A percentile compares a stretch with the other conserved stretches of the same genome.
Evolutionary conservation across 768 basidiomycete species (phyloP).

Genomic region (Macrocybe gigantea): DNA sequence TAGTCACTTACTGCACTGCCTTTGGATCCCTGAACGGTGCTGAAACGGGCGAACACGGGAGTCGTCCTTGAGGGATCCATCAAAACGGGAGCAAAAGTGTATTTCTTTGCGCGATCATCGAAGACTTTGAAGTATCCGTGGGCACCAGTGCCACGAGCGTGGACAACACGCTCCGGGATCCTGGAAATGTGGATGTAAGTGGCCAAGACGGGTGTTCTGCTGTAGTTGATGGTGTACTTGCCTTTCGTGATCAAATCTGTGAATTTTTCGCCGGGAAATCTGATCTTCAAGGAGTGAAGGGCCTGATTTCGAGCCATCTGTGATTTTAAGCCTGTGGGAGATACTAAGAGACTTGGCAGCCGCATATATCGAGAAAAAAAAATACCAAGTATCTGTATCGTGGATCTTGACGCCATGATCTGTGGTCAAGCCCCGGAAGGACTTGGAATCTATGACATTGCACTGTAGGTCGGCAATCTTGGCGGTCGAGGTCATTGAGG

Average conservation of each 20-base stretch:
- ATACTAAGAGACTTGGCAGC: neutral
- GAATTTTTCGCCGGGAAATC: constrained; percentile 68
- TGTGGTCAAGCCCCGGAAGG: constrained; percentile 39
- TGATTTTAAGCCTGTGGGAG: constrained; percentile 45
- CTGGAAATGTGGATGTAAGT: neutral
- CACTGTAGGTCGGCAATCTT: constrained; percentile 28
- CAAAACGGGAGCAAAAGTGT: constrained; percentile 64
- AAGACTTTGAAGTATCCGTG: constrained; percentile 80
- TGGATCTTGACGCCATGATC: constrained; percentile 55
- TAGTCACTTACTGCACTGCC: constrained; percentile 66
- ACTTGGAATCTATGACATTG: constrained; percentile 24
- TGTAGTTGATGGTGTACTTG: no score
- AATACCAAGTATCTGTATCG: constrained; percentile 64
- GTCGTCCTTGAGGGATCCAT: constrained; percentile 70
- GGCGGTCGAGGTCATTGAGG: constrained; percentile 18
- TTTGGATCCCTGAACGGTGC: constrained; percentile 75
- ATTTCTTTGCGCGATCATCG: constrained; percentile 62
- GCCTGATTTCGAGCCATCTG: constrained; percentile 44
- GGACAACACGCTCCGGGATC: constrained; percentile 80
- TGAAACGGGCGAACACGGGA: constrained; percentile 79
- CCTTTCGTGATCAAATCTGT: constrained; percentile 81
- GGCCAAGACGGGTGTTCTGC: no score
- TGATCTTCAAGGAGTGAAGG: constrained; percentile 78
- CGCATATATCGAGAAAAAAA: constrained; percentile 2
- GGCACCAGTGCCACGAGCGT: constrained; percentile 69